phyloP scores from a whole-genome alignment of 176 grass and related monocot genomes.

The Elymus sibiricus region DNA sequence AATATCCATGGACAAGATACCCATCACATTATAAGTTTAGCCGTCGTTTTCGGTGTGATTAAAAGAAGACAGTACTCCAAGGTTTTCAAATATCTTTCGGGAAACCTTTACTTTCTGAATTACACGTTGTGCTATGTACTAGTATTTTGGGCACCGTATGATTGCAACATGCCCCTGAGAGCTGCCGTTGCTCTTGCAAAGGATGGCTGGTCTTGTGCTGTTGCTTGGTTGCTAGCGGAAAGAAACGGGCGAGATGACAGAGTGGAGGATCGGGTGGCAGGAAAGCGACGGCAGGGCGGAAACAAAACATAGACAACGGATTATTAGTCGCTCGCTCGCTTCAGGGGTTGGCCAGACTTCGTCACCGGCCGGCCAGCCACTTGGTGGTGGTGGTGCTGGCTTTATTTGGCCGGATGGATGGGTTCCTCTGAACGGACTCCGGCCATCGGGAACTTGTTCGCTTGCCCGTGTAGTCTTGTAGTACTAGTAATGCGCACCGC shows the following conservation, averaged over 20 bases:
- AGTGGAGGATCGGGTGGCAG: conserved; percentile 47
- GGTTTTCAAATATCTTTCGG: too few species aligned
- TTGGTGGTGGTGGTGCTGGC: neutral
- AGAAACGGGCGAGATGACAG: conserved; percentile 7
- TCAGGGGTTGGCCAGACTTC: conserved; percentile 42
- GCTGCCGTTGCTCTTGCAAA: neutral
- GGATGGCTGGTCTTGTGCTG: neutral
- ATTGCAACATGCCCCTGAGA: neutral
- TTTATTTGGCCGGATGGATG: neutral
- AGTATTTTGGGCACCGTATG: neutral
- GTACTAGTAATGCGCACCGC: neutral
- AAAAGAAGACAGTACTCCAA: neutral
- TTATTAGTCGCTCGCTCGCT: neutral
- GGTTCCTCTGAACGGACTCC: conserved; percentile 16
- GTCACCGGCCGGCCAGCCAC: neutral
- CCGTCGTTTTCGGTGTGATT: neutral
- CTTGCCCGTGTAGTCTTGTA: neutral
- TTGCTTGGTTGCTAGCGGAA: conserved; percentile 14
- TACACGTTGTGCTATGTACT: neutral
- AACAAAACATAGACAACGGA: neutral
- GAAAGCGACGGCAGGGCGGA: conserved; percentile 40
- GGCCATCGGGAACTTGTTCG: neutral
- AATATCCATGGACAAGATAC: neutral
- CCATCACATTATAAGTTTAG: neutral
- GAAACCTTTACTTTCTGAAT: too few species aligned